Percentiles rank a stretch among this genome's conserved stretches.
phyloP scores from a whole-genome alignment of 345 rosid species.

The Eutrema yunnanense region DNA sequence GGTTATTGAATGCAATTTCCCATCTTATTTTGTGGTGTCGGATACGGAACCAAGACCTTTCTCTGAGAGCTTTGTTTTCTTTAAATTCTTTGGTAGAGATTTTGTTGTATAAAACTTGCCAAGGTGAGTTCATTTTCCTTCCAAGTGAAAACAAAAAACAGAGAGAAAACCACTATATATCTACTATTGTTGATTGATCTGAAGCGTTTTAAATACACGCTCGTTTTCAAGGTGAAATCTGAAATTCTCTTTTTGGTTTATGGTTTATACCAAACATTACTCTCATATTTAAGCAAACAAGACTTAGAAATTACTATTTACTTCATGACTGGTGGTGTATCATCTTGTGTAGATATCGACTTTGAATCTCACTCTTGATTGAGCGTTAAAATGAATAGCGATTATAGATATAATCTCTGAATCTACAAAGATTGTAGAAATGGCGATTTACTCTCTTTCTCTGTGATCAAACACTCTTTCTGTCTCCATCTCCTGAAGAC shows the following conservation, averaged over 20 bases:
- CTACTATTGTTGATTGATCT: not conserved
- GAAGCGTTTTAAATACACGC: not conserved
- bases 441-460: not conserved
- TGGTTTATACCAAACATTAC: not conserved
- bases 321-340: too few species aligned
- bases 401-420: not conserved
- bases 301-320: not conserved
- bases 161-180: not conserved
- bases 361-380: too few species aligned
- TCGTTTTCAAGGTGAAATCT: not conserved
- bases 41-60: not conserved
- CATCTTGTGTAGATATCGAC: too few species aligned
- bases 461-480: not conserved
- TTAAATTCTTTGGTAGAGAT: conserved; percentile 20
- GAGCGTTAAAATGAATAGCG: not conserved
- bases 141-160: not conserved
- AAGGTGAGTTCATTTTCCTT: not conserved
- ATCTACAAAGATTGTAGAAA: not conserved
- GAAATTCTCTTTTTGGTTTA: not conserved
- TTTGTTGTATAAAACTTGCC: conserved; percentile 16
- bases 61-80: conserved; percentile 7
- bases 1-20: too few species aligned
- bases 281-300: not conserved
- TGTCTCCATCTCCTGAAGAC: not conserved
- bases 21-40: not conserved